Base-by-base conservation (phyloP, 2,329 filamentous ascomycete genomes). In the Botryotinia calthae region DNA sequence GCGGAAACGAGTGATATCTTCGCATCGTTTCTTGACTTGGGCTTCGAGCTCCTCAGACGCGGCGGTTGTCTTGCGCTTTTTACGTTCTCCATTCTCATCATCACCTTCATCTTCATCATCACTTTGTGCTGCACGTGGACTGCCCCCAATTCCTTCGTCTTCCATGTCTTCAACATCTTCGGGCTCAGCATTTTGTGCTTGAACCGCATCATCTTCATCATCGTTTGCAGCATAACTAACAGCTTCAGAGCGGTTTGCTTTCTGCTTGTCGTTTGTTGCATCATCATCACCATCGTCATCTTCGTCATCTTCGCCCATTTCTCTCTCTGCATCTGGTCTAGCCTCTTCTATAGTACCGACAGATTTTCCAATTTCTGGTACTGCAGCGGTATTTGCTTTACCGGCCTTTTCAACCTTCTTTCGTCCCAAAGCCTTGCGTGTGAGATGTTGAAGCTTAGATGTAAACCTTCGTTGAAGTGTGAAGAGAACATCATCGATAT, bases 201-300 rank as follows among this genome's bases (percentile, higher is more conserved):
- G 90, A 71, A 97, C 89, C 51, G 87, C 90, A 76, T 93, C 88
- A 79, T 98, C 96, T 6, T 95, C 95, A 8, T 97, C 95, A 80
- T 98, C 96, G 64, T 97, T 97, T 48, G 91, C 93, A 56, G 94
- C 95, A 77, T 98, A 98, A 22, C 94, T 96, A 3, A 95, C 90
- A 44, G 91, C 93, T 82, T 97, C 93, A 70, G 87, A 86, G 58
- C 93, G 90, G 81, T 97, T 96, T 63, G 90, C 89, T 78, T 88
- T 89, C 79, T 90, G 87, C 83, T 94, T 97, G 77, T 89, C 89
- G 75, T 87, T 89, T 6, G 90, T 95, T 67, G 88, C 93, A 80
- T 97, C 93, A 72, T 90, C 90, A 71, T 96, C 95, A 62, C 90
- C 93, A 56, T 78, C 74, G 10, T 77, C 77, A 42, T 79, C 78